Evolutionary conservation across 176 grass and related monocot genomes (phyloP).

Genomic region (Pontederia crassipes): DNA sequence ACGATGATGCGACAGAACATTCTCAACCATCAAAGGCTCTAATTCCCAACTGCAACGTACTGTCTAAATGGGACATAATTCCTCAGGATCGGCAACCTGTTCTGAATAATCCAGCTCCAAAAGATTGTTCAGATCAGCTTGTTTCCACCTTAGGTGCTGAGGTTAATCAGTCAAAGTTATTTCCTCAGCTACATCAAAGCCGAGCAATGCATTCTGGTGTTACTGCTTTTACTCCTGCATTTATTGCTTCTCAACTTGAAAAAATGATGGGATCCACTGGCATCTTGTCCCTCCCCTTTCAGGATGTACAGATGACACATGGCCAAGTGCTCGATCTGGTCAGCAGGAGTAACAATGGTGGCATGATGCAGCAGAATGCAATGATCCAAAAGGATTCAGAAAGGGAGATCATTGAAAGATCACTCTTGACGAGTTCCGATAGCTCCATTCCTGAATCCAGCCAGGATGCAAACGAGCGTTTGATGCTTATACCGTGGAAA

Average conservation of each 20-base stretch:
- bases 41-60: conserved; percentile 1
- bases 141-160: conserved; percentile 19
- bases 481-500: neutral
- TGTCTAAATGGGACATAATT: conserved; percentile 13
- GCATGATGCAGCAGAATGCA: conserved; percentile 6
- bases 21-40: conserved; percentile 5
- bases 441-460: neutral
- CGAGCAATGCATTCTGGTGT: conserved; percentile 4
- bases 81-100: conserved; percentile 5
- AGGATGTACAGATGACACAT: conserved; percentile 19
- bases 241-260: conserved; percentile 3
- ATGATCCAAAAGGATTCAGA: neutral
- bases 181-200: conserved; percentile 6
- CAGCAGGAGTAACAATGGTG: conserved; percentile 6
- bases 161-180: neutral
- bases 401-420: neutral
- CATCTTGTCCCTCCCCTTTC: neutral
- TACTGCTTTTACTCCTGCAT: conserved; percentile 3
- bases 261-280: conserved; percentile 15
- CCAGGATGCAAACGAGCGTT: neutral
- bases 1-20: conserved; percentile 14
- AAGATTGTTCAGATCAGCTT: conserved; percentile 5
- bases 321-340: conserved; percentile 20
- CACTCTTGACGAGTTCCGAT: neutral
- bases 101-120: neutral